A percentile compares a stretch with the other conserved stretches of the same genome.
phyloP scores from a whole-genome alignment of 1,284 basidiomycete genomes.

The Ustilago nuda region DNA sequence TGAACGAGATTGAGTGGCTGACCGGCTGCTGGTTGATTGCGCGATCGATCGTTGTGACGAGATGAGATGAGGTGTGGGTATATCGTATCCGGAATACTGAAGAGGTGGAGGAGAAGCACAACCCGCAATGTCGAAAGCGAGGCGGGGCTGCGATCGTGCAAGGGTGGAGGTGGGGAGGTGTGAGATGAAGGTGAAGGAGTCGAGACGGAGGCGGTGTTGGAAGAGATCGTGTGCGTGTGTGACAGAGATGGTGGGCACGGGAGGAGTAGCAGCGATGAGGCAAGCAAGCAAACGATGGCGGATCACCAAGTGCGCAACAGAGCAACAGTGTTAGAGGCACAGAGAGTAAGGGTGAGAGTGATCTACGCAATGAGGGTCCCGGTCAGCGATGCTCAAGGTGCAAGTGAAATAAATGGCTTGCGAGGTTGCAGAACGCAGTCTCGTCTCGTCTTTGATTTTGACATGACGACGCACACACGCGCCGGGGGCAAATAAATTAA shows the following conservation, averaged over 20 bases:
- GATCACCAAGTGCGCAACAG: not conserved
- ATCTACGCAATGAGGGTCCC: constrained; percentile 29
- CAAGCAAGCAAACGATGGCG: constrained; percentile 14
- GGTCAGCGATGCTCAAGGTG: constrained; percentile 13
- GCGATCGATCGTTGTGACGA: constrained; percentile 5
- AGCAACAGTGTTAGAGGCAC: not conserved
- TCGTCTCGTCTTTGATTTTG: not conserved
- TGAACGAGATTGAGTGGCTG: constrained; percentile 1
- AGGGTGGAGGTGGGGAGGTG: not conserved
- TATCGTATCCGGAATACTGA: constrained; percentile 8
- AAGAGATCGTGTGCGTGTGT: constrained; percentile 1
- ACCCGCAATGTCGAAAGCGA: not conserved
- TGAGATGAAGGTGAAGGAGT: not conserved
- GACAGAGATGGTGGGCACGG: constrained; percentile 14
- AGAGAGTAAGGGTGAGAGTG: constrained; percentile 10
- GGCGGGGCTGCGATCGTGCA: constrained; percentile 6
- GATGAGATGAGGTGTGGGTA: constrained; percentile 14
- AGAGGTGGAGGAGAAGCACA: not conserved
- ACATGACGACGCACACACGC: constrained; percentile 16
- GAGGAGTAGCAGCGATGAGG: not conserved
- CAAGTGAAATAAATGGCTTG: constrained; percentile 5
- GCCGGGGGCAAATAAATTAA: constrained; percentile 9
- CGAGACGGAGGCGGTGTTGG: not conserved
- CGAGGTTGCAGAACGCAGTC: constrained; percentile 7
- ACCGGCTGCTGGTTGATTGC: not conserved